A percentile compares a stretch with the other conserved stretches of the same genome.
phyloP scores from a whole-genome alignment of 1,139 yeast species.

The Kodamaea suecica region DNA sequence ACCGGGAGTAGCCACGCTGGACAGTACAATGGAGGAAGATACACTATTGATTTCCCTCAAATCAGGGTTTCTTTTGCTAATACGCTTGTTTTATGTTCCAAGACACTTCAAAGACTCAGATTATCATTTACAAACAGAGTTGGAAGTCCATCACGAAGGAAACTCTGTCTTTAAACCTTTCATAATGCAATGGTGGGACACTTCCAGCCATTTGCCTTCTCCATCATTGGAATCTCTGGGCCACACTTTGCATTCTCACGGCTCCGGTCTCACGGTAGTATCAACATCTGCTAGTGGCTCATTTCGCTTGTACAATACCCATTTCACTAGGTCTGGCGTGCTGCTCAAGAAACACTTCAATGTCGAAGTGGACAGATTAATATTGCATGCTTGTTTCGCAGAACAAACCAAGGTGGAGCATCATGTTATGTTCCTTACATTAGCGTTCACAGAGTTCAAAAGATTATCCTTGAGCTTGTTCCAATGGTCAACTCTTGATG shows the following conservation, averaged over 20 bases:
- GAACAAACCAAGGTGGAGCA: conserved; percentile 28
- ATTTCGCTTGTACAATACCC: conserved; percentile 38
- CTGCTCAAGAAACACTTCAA: conserved; percentile 39
- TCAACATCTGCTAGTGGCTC: conserved; percentile 36
- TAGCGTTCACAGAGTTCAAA: conserved; percentile 35
- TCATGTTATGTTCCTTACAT: conserved; percentile 34
- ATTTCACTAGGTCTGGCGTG: conserved; percentile 35
- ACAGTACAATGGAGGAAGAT: conserved; percentile 31
- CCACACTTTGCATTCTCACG: conserved; percentile 29
- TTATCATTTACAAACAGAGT: conserved; percentile 15
- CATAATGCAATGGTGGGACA: conserved; percentile 54
- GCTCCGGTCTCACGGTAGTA: conserved; percentile 38
- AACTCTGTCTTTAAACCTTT: conserved; percentile 37
- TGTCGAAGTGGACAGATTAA: conserved; percentile 39
- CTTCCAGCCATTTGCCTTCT: conserved; percentile 15
- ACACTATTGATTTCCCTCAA: conserved; percentile 39
- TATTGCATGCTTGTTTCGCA: conserved; percentile 44
- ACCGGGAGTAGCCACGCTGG: conserved; percentile 2
- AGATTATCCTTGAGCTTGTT: conserved; percentile 38
- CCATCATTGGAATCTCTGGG: conserved; percentile 38
- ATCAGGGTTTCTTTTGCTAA: conserved; percentile 41
- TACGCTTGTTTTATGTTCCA: conserved; percentile 36
- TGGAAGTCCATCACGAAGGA: conserved; percentile 7
- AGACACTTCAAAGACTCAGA: conserved; percentile 27
- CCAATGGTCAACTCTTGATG: conserved; percentile 39